These are phyloP conservation scores for Yamadazyma sp. DNA, from an alignment of 1,139 yeast species.

Conservation along the genomic window DNA sequence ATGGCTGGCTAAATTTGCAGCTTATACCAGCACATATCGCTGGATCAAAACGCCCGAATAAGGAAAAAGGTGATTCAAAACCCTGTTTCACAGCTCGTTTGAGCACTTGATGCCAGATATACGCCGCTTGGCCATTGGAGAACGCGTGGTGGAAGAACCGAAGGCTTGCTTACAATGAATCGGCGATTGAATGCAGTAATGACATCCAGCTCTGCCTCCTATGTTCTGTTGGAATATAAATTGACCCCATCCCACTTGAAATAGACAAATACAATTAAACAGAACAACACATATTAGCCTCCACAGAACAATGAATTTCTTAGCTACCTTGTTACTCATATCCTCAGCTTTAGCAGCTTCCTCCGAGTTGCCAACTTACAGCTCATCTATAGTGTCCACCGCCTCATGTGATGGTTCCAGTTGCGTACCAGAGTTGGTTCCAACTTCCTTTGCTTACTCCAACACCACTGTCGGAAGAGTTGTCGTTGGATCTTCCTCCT, in stretches of 20 bases:
- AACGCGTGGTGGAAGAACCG: not conserved
- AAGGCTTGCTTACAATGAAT: constrained; percentile 2
- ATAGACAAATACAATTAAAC: not conserved
- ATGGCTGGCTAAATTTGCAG: constrained; percentile 3
- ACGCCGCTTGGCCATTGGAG: not conserved
- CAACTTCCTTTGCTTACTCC: constrained; percentile 27
- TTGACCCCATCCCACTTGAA: not conserved
- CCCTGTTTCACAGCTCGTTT: not conserved
- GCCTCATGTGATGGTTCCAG: constrained; percentile 17
- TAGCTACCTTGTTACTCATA: constrained; percentile 18
- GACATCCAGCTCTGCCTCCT: not conserved
- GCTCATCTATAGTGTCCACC: constrained; percentile 29
- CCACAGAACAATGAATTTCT: constrained; percentile 7
- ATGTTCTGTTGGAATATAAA: too few relatives aligned
- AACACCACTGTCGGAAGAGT: constrained; percentile 14
- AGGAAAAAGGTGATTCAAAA: not conserved
- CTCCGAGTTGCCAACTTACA: constrained; percentile 21
- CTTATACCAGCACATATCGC: not conserved
- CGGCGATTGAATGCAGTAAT: not conserved
- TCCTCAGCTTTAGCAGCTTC: constrained; percentile 26
- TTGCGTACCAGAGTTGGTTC: constrained; percentile 18
- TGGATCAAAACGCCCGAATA: not conserved
- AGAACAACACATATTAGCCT: too few relatives aligned
- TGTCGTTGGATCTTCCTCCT: constrained; percentile 3
- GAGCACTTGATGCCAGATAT: not conserved